Conservation (phyloP, 225 moss, liverwort and hornwort genomes). For the Antitrichia curtipendula region DNA sequence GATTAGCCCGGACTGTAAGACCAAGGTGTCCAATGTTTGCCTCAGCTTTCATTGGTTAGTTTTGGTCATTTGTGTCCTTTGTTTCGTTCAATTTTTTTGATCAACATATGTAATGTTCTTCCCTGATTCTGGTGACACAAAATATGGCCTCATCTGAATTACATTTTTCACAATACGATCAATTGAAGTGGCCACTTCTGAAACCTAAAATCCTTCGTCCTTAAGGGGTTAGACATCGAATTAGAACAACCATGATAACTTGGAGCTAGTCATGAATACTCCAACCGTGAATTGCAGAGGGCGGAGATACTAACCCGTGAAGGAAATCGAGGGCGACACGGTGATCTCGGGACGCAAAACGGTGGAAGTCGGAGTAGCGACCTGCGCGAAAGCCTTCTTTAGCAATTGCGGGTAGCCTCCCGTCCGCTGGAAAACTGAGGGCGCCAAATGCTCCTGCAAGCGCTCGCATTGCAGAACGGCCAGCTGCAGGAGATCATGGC, state of each 20-base stretch:
- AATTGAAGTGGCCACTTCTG: no score
- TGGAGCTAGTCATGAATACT: no score
- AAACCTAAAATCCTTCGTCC: no score
- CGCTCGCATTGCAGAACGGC: conserved; percentile 76
- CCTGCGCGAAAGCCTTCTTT: conserved; percentile 47
- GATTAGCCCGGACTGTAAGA: neutral
- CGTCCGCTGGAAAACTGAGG: conserved; percentile 35
- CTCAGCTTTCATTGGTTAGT: no score
- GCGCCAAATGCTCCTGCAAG: conserved; percentile 59
- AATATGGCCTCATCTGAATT: no score
- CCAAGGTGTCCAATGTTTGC: no score
- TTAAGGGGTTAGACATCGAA: neutral
- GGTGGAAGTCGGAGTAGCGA: conserved; percentile 4
- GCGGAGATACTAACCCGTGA: conserved; percentile 12
- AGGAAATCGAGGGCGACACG: conserved; percentile 29
- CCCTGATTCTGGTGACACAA: no score
- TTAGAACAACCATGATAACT: no score
- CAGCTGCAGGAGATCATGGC: conserved; percentile 13
- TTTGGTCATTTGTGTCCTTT: no score
- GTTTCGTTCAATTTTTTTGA: no score
- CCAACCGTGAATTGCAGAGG: neutral
- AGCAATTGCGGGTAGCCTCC: conserved; percentile 66
- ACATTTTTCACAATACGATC: no score
- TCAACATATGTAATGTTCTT: no score
- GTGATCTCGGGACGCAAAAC: conserved; percentile 43